Evolutionary conservation across 2,329 filamentous ascomycete genomes (phyloP), one percentile per base, ranked within the genome.

Genomic region (Waltergamsia citrina): DNA sequence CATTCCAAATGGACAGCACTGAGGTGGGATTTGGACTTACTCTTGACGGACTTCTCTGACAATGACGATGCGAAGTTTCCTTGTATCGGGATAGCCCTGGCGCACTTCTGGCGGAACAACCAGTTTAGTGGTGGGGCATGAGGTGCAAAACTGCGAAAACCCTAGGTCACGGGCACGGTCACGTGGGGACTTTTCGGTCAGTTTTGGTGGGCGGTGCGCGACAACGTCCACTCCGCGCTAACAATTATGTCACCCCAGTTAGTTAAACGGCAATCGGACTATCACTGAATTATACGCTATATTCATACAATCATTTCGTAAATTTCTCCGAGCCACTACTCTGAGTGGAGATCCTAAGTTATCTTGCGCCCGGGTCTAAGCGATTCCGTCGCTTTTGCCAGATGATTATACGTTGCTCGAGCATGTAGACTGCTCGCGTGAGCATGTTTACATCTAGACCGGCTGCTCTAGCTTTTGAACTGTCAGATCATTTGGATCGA

Each of bases 31-130:
- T 20, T 45, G 38, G 40, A 73, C 72, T 70, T 63, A 77, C 72
- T 77, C 59, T 67, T 76, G 63, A 62, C 63, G 59, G 62, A 62
- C 61, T 67, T 63, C 62, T 59, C 59, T 62, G 63, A 65, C 59
- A 50, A 55, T 62, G 54, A 56, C 55, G 51, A 62, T 60, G 56
- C 56, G 52, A 19, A 55, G 52, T 53, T 48, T 59, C 52, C 44
- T 43, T 46, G 51, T 48, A 17, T 17, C 23, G 24, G 12, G 33
- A 30, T 35, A 29, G 29, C 17, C 33, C 33, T 35, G 33, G 25
- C 54, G 54, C 55, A 51, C 22, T 35, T 35, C 26, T 35, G 33
- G 33, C 30, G 18, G 52, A 43, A 51, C 50, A 59, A 63, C n/a
- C n/a, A n/a, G 58, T 58, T 32, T 35, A 33, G 60, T 62, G 58